Conservation (phyloP, 768 basidiomycete genomes). For the Tricholoma terreum region DNA sequence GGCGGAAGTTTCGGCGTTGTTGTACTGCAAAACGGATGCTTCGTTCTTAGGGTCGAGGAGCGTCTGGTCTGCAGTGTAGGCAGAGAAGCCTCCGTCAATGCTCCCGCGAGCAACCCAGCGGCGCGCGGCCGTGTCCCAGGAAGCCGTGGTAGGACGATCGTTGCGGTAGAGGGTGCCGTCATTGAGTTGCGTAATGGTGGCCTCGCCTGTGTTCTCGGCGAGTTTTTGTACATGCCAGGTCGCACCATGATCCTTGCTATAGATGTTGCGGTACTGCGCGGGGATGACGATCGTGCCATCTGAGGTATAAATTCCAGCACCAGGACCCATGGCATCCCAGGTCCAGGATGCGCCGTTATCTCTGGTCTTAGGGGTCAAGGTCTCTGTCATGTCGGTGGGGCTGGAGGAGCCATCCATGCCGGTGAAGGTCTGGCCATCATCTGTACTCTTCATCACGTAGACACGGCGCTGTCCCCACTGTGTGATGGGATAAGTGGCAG, state of each 20-base stretch:
- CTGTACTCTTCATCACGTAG: conserved; percentile 2
- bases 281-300: conserved; percentile 1
- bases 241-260: conserved; percentile 1
- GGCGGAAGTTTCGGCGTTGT: neutral
- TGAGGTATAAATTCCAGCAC: neutral
- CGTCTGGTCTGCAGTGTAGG: neutral
- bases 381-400: neutral
- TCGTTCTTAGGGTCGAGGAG: conserved; percentile 1
- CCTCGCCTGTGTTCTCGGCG: neutral
- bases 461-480: neutral
- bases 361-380: neutral
- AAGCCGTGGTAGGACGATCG: neutral
- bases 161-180: conserved; percentile 1
- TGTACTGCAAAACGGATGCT: conserved; percentile 1
- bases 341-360: neutral
- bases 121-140: neutral
- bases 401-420: neutral
- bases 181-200: neutral
- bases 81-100: neutral
- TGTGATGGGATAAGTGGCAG: neutral
- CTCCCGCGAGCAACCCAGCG: conserved; percentile 1
- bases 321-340: neutral
- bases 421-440: neutral
- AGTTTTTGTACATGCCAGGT: conserved; percentile 1
- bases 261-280: neutral